A percentile compares a stretch with the other conserved stretches of the same genome.
Evolutionary conservation across 2,329 filamentous ascomycete genomes (phyloP).

Genomic region (Mycosphaerella sp.): DNA sequence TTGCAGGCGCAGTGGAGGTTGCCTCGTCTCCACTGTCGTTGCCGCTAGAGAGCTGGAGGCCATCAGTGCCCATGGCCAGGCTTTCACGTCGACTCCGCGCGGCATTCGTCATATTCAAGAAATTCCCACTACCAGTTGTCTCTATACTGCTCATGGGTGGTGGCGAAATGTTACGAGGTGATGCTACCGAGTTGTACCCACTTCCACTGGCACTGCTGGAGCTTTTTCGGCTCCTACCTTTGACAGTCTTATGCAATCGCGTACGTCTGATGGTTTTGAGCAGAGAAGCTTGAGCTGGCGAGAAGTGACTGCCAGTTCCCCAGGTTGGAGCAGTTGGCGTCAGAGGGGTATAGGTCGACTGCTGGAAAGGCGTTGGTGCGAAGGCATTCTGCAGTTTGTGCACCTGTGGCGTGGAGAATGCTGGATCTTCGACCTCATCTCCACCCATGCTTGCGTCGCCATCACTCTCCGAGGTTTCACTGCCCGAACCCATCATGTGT

Average conservation of each 20-base stretch:
- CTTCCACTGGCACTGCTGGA: slow-evolving; percentile 58
- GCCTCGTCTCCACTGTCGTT: slow-evolving; percentile 72
- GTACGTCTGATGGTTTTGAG: slow-evolving; percentile 73
- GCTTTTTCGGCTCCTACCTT: slow-evolving; percentile 52
- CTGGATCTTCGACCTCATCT: slow-evolving; percentile 56
- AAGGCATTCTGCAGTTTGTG: slow-evolving; percentile 50
- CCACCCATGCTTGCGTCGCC: slow-evolving; percentile 45
- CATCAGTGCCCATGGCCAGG: slow-evolving; percentile 83
- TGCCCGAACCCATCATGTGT: slow-evolving; percentile 72
- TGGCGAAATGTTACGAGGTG: slow-evolving; percentile 68
- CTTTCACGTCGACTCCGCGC: slow-evolving; percentile 66
- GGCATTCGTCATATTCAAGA: slow-evolving; percentile 28
- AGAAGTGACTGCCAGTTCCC: slow-evolving; percentile 26
- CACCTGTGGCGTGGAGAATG: slow-evolving; percentile 75
- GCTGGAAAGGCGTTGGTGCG: slow-evolving; percentile 39
- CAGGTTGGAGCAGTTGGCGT: slow-evolving; percentile 41
- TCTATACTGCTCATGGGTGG: slow-evolving; percentile 56
- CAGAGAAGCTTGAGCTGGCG: slow-evolving; percentile 41
- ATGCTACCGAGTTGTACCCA: slow-evolving; percentile 62
- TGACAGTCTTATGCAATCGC: slow-evolving; percentile 46
- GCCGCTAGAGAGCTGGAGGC: slow-evolving; percentile 70
- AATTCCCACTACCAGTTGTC: slow-evolving; percentile 38
- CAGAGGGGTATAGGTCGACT: slow-evolving; percentile 30
- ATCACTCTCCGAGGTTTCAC: slow-evolving; percentile 63
- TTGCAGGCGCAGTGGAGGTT: slow-evolving; percentile 43